These are phyloP conservation scores for Discostella pseudostelligera DNA, from an alignment of 108 stramenopile genomes.

Conservation along the genomic window DNA sequence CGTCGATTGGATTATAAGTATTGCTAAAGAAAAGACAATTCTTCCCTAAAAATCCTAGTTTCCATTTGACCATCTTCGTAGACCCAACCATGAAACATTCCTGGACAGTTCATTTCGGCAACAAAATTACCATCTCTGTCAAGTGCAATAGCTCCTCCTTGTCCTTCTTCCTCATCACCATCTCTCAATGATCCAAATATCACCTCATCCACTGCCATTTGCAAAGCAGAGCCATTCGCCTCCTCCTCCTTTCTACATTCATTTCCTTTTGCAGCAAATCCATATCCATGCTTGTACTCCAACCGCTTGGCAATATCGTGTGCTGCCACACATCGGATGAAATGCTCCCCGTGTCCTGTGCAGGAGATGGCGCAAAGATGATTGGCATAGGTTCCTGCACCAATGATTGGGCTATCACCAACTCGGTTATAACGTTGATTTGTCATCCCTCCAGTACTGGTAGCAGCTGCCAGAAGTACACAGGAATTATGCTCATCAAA, in stretches of 20 bases:
- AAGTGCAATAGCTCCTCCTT: conserved; percentile 32
- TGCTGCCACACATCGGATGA: conserved; percentile 35
- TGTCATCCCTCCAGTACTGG: conserved; percentile 44
- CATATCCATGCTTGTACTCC: conserved; percentile 36
- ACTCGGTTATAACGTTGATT: conserved; percentile 32
- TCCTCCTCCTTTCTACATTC: background rate
- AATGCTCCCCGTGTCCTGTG: conserved; percentile 44
- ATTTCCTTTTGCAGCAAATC: background rate
- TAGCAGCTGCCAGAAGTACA: conserved; percentile 36
- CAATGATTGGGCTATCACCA: conserved; percentile 37
- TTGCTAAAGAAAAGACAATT: conserved; percentile 14
- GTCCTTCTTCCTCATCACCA: conserved; percentile 9
- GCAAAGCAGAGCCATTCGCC: conserved; percentile 6
- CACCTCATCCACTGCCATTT: conserved; percentile 34
- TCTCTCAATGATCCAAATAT: conserved; percentile 26
- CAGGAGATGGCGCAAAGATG: conserved; percentile 37
- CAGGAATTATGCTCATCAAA: too few species aligned
- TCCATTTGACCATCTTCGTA: conserved; percentile 36
- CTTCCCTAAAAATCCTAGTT: conserved; percentile 27
- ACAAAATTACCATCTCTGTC: conserved; percentile 38
- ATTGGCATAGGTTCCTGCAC: conserved; percentile 41
- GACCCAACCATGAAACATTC: conserved; percentile 41
- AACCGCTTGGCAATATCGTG: conserved; percentile 37
- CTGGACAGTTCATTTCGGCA: conserved; percentile 35
- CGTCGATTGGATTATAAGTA: conserved; percentile 31